Base-by-base conservation (phyloP, 768 basidiomycete species). In the Collybia sordida region DNA sequence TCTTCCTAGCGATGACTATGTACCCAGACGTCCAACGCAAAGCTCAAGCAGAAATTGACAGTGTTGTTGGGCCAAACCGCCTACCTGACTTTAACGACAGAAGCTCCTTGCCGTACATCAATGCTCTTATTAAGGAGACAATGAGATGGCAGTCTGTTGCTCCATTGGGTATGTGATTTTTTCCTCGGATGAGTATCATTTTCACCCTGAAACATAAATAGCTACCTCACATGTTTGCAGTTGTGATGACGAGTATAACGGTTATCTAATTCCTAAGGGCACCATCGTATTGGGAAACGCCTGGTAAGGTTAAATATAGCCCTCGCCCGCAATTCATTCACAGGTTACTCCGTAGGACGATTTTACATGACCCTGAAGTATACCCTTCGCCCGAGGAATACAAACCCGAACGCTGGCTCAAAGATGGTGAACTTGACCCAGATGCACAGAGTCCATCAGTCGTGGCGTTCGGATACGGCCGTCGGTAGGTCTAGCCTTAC, bases 31-130 rank as follows among this genome's bases (percentile, higher is more conserved):
- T 38, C 17, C 45, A 46, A 17, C 35, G 25, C 17, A 52, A 48
- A 34, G 51, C 52, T 5, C 48, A 54, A 28, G 52, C 42, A 14
- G 52, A 50, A 31, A 45, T 54, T 14, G 52, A 54, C 31, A n/a
- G 40, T 5, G 38, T 54, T 11, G 28, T 54, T 19, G 52, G 52
- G 6, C 49, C 61, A 57, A 44, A 67, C 40, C 37, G 66, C 61
- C 45, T 58, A 49, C 52, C 52, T 14, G 47, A 45, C 17, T 44
- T 28, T 11, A 4, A 31, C 9, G 31, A 31, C 31, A 31, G 31
- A 14, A 14, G 14, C 9, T 31, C 31, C 9, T 12, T 31, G 31
- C 31, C 31, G 9, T 31, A 31, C 31, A 31, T 42, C 18, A 23
- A 23, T n/a, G 47, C 47, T 12, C 6, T 48, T 3, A 11, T 48